These are phyloP conservation scores for Jackrogersella multiformis DNA, from an alignment of 495 filamentous ascomycete genomes.

Conservation along the genomic window DNA sequence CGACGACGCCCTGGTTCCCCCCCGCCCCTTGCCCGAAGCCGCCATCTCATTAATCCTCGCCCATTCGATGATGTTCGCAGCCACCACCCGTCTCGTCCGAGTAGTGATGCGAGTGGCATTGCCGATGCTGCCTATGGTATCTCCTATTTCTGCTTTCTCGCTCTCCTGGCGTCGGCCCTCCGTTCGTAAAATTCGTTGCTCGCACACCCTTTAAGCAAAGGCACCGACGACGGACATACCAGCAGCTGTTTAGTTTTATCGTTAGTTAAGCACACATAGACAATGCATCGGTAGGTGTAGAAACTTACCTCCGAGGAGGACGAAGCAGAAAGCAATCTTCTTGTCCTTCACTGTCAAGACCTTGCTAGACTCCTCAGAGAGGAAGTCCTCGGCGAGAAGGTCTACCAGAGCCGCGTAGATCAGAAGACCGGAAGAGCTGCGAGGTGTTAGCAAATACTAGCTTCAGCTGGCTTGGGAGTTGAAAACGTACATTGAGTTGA, in stretches of 20 bases:
- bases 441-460: slow-evolving; percentile 9
- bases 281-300: not conserved
- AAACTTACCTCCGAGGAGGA: slow-evolving; percentile 55
- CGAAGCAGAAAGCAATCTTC: slow-evolving; percentile 52
- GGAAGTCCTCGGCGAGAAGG: slow-evolving; percentile 69
- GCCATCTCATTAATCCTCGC: slow-evolving; percentile 21
- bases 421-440: slow-evolving; percentile 65
- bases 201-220: slow-evolving; percentile 48
- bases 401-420: slow-evolving; percentile 71
- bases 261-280: slow-evolving; percentile 34
- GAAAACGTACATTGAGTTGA: slow-evolving; percentile 69
- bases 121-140: slow-evolving; percentile 13
- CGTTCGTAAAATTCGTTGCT: slow-evolving; percentile 3
- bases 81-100: not conserved
- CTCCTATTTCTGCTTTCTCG: slow-evolving; percentile 5
- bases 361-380: slow-evolving; percentile 62
- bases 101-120: slow-evolving; percentile 11
- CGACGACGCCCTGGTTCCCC: slow-evolving; percentile 10
- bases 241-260: slow-evolving; percentile 32
- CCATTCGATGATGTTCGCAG: not conserved
- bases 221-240: slow-evolving; percentile 74
- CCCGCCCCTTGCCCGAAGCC: not conserved
- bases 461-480: not conserved
- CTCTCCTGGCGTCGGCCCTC: slow-evolving; percentile 6
- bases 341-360: slow-evolving; percentile 57